Evolutionary conservation across 176 grass and related monocot species (phyloP).

Genomic region (Neostapfia colusana): DNA sequence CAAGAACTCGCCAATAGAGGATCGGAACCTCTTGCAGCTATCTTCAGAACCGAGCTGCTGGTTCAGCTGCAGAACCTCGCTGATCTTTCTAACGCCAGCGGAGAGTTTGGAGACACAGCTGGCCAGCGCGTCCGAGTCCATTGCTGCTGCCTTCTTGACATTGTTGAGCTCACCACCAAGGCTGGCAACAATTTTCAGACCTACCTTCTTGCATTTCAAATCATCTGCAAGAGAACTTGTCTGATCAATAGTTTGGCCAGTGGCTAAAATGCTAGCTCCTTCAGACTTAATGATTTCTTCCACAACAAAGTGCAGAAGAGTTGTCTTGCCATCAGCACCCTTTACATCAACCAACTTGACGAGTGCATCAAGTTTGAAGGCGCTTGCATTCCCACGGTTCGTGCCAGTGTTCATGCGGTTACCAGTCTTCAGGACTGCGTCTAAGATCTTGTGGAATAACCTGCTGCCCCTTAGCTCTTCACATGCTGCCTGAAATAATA

Average conservation of each 20-base stretch:
- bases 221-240: slow-evolving; percentile 36
- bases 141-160: slow-evolving; percentile 81
- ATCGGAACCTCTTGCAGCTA: slow-evolving; percentile 42
- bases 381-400: slow-evolving; percentile 72
- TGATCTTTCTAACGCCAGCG: slow-evolving; percentile 59
- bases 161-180: slow-evolving; percentile 70
- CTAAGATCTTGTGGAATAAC: slow-evolving; percentile 92
- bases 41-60: slow-evolving; percentile 44
- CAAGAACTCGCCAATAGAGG: slow-evolving; percentile 65
- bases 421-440: slow-evolving; percentile 84
- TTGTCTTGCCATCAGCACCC: slow-evolving; percentile 78
- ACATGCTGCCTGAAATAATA: slow-evolving; percentile 70
- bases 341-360: slow-evolving; percentile 81
- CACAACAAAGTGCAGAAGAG: slow-evolving; percentile 89
- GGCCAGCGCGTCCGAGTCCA: slow-evolving; percentile 70
- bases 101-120: slow-evolving; percentile 67
- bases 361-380: slow-evolving; percentile 89
- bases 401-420: slow-evolving; percentile 95
- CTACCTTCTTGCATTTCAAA: slow-evolving; percentile 67
- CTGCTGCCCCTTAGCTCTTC: slow-evolving; percentile 75
- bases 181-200: slow-evolving; percentile 57
- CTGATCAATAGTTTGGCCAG: background rate
- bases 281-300: slow-evolving; percentile 81
- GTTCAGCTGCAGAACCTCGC: slow-evolving; percentile 62
- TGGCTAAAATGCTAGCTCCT: slow-evolving; percentile 55